These are phyloP conservation scores for Tetrapisispora phaffii DNA, from an alignment of 805 yeast genomes.

Conservation along the genomic window DNA sequence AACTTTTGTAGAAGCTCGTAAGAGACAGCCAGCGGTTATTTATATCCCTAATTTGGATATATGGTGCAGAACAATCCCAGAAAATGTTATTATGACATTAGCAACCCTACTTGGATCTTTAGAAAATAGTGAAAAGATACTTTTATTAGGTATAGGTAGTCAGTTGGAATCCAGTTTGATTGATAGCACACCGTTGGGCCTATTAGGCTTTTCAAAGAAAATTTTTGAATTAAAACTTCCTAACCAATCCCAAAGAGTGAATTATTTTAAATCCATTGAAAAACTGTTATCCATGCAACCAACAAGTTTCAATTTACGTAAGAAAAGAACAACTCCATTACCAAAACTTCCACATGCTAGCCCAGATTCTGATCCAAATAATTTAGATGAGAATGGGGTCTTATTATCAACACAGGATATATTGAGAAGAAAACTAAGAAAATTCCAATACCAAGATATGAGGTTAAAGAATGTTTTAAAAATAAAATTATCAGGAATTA, in stretches of 20 bases:
- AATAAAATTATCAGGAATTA: slow-evolving; percentile 72
- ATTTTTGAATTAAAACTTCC: slow-evolving; percentile 45
- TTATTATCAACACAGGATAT: slow-evolving; percentile 28
- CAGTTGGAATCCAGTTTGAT: slow-evolving; percentile 33
- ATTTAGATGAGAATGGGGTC: slow-evolving; percentile 21
- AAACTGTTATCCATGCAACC: slow-evolving; percentile 59
- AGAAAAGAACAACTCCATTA: slow-evolving; percentile 36
- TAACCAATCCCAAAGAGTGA: slow-evolving; percentile 35
- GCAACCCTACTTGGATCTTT: slow-evolving; percentile 59
- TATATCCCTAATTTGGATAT: slow-evolving; percentile 74
- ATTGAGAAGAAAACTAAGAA: slow-evolving; percentile 37
- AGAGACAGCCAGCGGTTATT: slow-evolving; percentile 81
- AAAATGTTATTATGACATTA: slow-evolving; percentile 62
- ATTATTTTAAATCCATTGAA: slow-evolving; percentile 49
- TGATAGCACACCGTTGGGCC: slow-evolving; percentile 23
- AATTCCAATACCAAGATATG: slow-evolving; percentile 53
- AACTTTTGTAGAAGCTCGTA: slow-evolving; percentile 73
- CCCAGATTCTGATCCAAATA: slow-evolving; percentile 11
- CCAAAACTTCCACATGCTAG: slow-evolving; percentile 32
- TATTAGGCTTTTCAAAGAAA: slow-evolving; percentile 29
- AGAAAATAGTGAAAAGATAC: slow-evolving; percentile 59
- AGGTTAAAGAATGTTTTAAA: slow-evolving; percentile 76
- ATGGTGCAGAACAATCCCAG: slow-evolving; percentile 61
- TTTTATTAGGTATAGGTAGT: slow-evolving; percentile 67
- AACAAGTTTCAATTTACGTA: slow-evolving; percentile 53